Percentiles rank a stretch among this genome's conserved stretches.
Evolutionary conservation across 345 rosid species (phyloP).

Genomic region (Dipteronia dyeriana): DNA sequence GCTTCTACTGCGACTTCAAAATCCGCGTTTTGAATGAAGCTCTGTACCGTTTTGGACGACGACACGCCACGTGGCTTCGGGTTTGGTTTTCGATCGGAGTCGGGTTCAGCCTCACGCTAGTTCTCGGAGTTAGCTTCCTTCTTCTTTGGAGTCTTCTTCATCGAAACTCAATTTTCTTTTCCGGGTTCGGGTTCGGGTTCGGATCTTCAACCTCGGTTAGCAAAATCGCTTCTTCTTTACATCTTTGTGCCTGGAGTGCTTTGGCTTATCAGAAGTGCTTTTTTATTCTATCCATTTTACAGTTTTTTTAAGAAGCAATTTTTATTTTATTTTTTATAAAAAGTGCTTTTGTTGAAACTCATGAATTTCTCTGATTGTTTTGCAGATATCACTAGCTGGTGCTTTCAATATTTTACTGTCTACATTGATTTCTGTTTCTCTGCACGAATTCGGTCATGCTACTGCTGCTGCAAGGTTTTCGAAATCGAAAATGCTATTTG

Average conservation of each 20-base stretch:
- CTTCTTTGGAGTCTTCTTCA: conserved; percentile 21
- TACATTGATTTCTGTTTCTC: conserved; percentile 67
- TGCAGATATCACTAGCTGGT: conserved; percentile 52
- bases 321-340: too few species aligned
- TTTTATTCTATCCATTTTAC: too few species aligned
- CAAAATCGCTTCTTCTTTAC: conserved; percentile 2
- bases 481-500: background rate
- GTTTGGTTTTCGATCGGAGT: conserved; percentile 87
- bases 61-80: conserved; percentile 43
- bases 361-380: conserved; percentile 15
- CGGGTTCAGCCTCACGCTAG: conserved; percentile 62
- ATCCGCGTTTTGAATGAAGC: conserved; percentile 44
- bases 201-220: conserved; percentile 49
- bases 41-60: conserved; percentile 64
- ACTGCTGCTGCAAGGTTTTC: conserved; percentile 78
- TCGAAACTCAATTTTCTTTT: conserved; percentile 16
- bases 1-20: conserved; percentile 66
- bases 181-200: conserved; percentile 41
- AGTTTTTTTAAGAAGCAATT: background rate
- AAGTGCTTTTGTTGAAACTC: background rate
- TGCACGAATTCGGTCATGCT: conserved; percentile 92
- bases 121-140: conserved; percentile 41
- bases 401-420: conserved; percentile 51
- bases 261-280: background rate
- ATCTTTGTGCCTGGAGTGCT: background rate